These are phyloP conservation scores for Phlebiopsis gigantea DNA, from an alignment of 768 basidiomycete species.

Conservation along the genomic window DNA sequence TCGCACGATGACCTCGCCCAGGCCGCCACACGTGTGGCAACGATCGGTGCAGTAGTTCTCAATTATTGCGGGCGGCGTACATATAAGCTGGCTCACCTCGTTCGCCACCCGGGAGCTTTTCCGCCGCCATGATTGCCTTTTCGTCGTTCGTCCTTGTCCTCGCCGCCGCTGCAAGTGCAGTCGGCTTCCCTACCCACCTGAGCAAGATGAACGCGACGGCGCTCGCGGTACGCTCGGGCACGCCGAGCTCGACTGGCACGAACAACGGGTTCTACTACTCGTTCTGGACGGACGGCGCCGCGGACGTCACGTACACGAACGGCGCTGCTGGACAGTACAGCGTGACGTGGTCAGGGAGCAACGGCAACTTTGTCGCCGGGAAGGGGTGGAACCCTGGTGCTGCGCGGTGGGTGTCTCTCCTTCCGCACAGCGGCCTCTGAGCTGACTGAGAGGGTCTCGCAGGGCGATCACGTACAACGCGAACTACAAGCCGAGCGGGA, in stretches of 20 bases:
- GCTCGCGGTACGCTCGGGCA: slow-evolving; percentile 14
- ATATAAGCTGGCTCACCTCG: too few species aligned
- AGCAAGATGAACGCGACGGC: not conserved
- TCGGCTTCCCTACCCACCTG: not conserved
- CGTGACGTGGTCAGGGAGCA: slow-evolving; percentile 27
- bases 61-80: too few species aligned
- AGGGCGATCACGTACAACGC: slow-evolving; percentile 35
- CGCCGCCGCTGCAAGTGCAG: not conserved
- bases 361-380: slow-evolving; percentile 34
- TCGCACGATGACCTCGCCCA: too few species aligned
- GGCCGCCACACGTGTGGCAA: too few species aligned
- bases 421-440: not conserved
- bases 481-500: slow-evolving; percentile 33
- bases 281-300: slow-evolving; percentile 30
- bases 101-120: too few species aligned
- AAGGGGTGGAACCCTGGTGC: slow-evolving; percentile 35
- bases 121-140: not conserved
- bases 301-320: slow-evolving; percentile 28
- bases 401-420: slow-evolving; percentile 15
- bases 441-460: not conserved
- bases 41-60: too few species aligned
- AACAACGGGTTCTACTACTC: slow-evolving; percentile 35
- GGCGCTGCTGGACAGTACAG: slow-evolving; percentile 27
- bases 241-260: slow-evolving; percentile 22
- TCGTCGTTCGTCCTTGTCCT: not conserved